Percentiles rank a stretch among this genome's conserved stretches.
phyloP scores from a whole-genome alignment of 2,329 filamentous ascomycete species.

The Colletotrichum filicis region DNA sequence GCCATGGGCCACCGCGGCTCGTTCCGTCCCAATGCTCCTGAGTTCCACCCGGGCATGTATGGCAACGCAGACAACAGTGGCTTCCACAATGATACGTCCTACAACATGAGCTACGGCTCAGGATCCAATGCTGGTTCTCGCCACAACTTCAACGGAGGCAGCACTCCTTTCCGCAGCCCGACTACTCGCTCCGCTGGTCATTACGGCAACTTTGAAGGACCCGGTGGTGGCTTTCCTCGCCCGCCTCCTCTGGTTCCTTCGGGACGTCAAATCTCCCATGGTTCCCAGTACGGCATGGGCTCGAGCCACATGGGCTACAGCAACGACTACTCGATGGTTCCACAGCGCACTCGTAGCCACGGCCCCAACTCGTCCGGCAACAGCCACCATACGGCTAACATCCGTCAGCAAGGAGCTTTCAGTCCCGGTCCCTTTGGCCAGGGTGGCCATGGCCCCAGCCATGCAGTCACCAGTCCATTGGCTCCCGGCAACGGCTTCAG shows the following conservation, averaged over 20 bases:
- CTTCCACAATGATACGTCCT: constrained; percentile 19
- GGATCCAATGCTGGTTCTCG: constrained; percentile 13
- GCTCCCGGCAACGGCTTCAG: constrained; percentile 1
- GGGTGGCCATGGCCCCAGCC: constrained; percentile 12
- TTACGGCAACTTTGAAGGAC: constrained; percentile 13
- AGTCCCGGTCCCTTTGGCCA: constrained; percentile 8
- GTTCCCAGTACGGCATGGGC: not conserved
- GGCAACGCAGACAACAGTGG: not conserved
- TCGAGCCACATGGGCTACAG: not conserved
- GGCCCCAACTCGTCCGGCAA: constrained; percentile 5
- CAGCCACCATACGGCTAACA: constrained; percentile 6
- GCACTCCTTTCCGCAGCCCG: constrained; percentile 19
- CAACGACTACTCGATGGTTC: constrained; percentile 6
- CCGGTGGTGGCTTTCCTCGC: not conserved
- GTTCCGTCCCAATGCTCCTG: constrained; percentile 47
- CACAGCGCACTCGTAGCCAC: not conserved
- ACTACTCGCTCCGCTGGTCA: constrained; percentile 21
- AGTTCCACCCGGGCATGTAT: constrained; percentile 43
- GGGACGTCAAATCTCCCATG: not conserved
- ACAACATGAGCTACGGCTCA: constrained; percentile 14
- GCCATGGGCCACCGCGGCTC: constrained; percentile 28
- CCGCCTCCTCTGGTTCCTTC: constrained; percentile 13
- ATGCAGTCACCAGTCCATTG: not conserved
- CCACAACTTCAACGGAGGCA: constrained; percentile 20
- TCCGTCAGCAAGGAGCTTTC: constrained; percentile 13